Base-by-base conservation (phyloP, 2,329 filamentous ascomycete species). In the Falciphora oryzae region DNA sequence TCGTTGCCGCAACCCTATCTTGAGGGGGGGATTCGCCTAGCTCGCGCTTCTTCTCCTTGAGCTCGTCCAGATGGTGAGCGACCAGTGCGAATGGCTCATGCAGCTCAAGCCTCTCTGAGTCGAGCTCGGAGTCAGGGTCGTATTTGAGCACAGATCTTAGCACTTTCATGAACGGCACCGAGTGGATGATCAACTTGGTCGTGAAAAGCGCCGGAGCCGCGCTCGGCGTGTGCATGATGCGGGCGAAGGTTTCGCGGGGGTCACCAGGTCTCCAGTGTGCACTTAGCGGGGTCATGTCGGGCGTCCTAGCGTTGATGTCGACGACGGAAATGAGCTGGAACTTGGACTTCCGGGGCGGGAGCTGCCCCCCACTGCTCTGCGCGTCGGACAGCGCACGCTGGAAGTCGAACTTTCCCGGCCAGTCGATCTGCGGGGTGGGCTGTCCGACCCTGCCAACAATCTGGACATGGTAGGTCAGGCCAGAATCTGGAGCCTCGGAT, bases 251-350 rank as follows among this genome's bases (percentile, higher is more conserved):
- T n/a, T n/a, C n/a, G n/a, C n/a, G n/a, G n/a, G n/a, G n/a, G n/a
- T n/a, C n/a, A n/a, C n/a, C n/a, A n/a, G n/a, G n/a, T n/a, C n/a
- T n/a, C n/a, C n/a, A n/a, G n/a, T n/a, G n/a, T n/a, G n/a, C n/a
- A n/a, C n/a, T n/a, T n/a, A n/a, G n/a, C n/a, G n/a, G n/a, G n/a
- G n/a, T n/a, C n/a, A n/a, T n/a, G n/a, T n/a, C n/a, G n/a, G n/a
- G n/a, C n/a, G n/a, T n/a, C n/a, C n/a, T n/a, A n/a, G n/a, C n/a
- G n/a, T n/a, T n/a, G 25, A 29, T 32, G 57, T 32, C 25, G 25
- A 59, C 25, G 18, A 59, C 28, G 10, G 57, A 59, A 25, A 59
- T 59, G 8, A 59, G 57, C 57, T 22, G 28, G 28, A 59, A 59
- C 28, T 32, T 59, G 28, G 57, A 28, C 1, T 38, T 16, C 13